A percentile compares a stretch with the other conserved stretches of the same genome.
Conservation (phyloP, 768 basidiomycete genomes). For the Lactarius vividus region DNA sequence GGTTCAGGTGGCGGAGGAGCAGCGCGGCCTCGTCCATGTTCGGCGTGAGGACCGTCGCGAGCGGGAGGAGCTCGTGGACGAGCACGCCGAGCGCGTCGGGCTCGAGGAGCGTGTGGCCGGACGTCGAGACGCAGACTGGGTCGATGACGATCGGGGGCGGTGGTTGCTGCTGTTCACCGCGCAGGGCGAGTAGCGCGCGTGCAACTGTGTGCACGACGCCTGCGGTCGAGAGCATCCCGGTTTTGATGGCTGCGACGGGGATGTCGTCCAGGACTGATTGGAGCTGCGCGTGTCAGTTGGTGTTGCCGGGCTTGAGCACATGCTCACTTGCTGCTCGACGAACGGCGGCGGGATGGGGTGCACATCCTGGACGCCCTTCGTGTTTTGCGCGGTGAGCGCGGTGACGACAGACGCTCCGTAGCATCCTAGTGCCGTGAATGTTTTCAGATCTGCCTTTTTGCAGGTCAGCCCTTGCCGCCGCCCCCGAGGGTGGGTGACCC, state of each 20-base stretch:
- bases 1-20: constrained; percentile 45
- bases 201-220: constrained; percentile 53
- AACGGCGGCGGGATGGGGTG: constrained; percentile 67
- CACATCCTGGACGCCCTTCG: constrained; percentile 74
- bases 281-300: constrained; percentile 47
- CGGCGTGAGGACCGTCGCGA: constrained; percentile 74
- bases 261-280: constrained; percentile 70
- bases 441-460: constrained; percentile 78
- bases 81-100: constrained; percentile 61
- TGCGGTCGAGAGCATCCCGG: constrained; percentile 80
- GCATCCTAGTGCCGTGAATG: constrained; percentile 72
- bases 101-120: constrained; percentile 75
- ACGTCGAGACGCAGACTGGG: constrained; percentile 90
- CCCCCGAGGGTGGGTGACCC: not conserved
- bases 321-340: constrained; percentile 66
- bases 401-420: constrained; percentile 84
- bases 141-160: constrained; percentile 81
- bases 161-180: constrained; percentile 34
- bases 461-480: not conserved
- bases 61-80: constrained; percentile 62
- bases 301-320: not conserved
- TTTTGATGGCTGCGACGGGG: constrained; percentile 72
- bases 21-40: constrained; percentile 80
- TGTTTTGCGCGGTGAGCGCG: constrained; percentile 89
- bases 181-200: constrained; percentile 45